These are phyloP conservation scores for Pichia sp. DNA, from an alignment of 1,139 yeast species.

Conservation along the genomic window DNA sequence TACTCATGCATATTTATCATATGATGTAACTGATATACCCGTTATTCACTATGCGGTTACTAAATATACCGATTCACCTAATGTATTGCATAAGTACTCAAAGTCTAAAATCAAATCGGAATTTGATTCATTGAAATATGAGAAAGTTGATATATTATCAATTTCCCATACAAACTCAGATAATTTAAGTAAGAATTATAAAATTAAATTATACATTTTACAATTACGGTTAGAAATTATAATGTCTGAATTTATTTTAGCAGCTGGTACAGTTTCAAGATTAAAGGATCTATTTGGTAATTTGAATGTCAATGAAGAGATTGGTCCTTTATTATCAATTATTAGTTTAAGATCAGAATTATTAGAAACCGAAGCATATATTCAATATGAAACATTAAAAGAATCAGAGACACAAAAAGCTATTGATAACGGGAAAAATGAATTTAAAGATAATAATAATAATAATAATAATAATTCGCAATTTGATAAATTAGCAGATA, in stretches of 20 bases:
- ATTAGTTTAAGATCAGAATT: slow-evolving; percentile 10
- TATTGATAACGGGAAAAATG: neutral
- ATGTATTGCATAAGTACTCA: neutral
- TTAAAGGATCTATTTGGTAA: slow-evolving; percentile 14
- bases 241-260: slow-evolving; percentile 10
- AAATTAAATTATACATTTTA: slow-evolving; percentile 10
- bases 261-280: slow-evolving; percentile 11
- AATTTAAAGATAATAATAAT: neutral
- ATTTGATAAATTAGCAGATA: slow-evolving; percentile 4
- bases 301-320: slow-evolving; percentile 9
- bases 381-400: neutral
- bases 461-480: no score
- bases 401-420: no score
- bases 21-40: slow-evolving; percentile 1
- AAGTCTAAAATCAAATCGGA: neutral
- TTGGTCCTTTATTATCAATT: slow-evolving; percentile 10
- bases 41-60: slow-evolving; percentile 4
- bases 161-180: no score
- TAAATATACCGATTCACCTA: slow-evolving; percentile 7
- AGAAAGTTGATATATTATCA: no score
- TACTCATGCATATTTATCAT: slow-evolving; percentile 5
- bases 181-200: no score
- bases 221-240: slow-evolving; percentile 13
- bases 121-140: neutral
- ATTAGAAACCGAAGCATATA: slow-evolving; percentile 9